Percentiles rank a stretch among this genome's conserved stretches.
Conservation (phyloP, 176 grass and related monocot species). For the Hyparrhenia diplandra region DNA sequence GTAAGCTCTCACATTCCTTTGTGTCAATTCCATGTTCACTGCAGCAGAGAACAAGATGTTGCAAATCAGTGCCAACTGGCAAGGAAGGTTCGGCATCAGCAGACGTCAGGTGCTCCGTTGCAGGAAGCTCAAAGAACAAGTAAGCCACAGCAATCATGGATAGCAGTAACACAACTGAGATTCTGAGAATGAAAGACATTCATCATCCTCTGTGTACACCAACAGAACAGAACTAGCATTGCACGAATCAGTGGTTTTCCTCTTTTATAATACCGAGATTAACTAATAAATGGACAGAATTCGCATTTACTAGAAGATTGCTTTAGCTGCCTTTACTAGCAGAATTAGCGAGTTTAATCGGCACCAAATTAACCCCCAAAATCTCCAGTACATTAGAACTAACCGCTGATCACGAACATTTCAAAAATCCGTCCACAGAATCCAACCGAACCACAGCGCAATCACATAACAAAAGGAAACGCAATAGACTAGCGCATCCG, state of each 20-base stretch:
- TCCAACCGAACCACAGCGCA: not conserved
- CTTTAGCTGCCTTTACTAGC: not conserved
- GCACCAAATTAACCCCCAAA: not conserved
- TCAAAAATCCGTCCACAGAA: no score
- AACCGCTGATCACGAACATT: not conserved
- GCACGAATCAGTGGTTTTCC: not conserved
- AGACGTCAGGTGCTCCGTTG: not conserved
- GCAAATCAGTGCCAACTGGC: not conserved
- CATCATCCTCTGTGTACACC: not conserved
- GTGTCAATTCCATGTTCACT: slow-evolving; percentile 32
- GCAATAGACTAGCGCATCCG: not conserved
- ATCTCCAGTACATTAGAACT: not conserved
- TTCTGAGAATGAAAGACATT: not conserved
- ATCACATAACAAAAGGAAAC: not conserved
- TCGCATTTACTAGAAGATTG: not conserved
- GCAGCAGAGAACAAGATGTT: not conserved
- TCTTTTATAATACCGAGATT: not conserved
- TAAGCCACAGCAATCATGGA: not conserved
- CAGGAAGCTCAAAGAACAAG: not conserved
- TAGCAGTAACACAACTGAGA: not conserved
- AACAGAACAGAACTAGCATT: not conserved
- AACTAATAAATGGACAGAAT: not conserved
- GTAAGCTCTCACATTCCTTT: slow-evolving; percentile 15
- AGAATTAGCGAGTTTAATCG: not conserved
- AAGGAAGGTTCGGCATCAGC: not conserved